Evolutionary conservation across 177 flowering plant genomes (phyloP).

Genomic region (Telopea speciosissima): DNA sequence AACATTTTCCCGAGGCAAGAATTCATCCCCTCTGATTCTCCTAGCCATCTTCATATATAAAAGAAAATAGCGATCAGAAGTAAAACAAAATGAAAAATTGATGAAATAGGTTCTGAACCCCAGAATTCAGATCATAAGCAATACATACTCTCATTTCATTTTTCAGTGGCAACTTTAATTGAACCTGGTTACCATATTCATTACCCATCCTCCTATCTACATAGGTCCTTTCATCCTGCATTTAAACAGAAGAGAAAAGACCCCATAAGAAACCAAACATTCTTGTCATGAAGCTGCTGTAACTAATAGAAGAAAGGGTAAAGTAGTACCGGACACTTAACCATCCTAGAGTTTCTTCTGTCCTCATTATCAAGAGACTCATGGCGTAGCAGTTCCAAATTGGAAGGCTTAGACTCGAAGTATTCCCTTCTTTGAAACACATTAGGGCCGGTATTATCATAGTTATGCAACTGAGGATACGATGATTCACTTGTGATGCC

Average conservation of each 20-base stretch:
- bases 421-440: conserved; percentile 21
- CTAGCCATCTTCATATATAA: conserved; percentile 28
- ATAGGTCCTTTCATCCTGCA: conserved; percentile 32
- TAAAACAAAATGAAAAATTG: conserved; percentile 3
- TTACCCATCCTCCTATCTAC: conserved; percentile 25
- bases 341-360: conserved; percentile 22
- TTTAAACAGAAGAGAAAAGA: not conserved
- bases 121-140: not conserved
- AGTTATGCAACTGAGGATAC: conserved; percentile 25
- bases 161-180: conserved; percentile 21
- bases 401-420: conserved; percentile 27
- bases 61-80: conserved; percentile 4
- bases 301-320: not conserved
- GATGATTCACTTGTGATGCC: conserved; percentile 16
- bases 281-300: not conserved
- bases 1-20: conserved; percentile 22
- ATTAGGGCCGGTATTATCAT: conserved; percentile 19
- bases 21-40: conserved; percentile 22
- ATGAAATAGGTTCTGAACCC: not conserved
- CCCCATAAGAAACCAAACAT: not conserved
- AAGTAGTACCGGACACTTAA: conserved; percentile 31
- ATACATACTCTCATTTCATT: conserved; percentile 39
- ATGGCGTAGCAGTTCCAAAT: conserved; percentile 11
- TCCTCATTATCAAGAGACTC: conserved; percentile 28
- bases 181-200: conserved; percentile 18